Percentiles rank a stretch among this genome's conserved stretches.
These are phyloP conservation scores for Aspergillus nomiae DNA, from an alignment of 2,329 filamentous ascomycete genomes.

Conservation along the genomic window DNA sequence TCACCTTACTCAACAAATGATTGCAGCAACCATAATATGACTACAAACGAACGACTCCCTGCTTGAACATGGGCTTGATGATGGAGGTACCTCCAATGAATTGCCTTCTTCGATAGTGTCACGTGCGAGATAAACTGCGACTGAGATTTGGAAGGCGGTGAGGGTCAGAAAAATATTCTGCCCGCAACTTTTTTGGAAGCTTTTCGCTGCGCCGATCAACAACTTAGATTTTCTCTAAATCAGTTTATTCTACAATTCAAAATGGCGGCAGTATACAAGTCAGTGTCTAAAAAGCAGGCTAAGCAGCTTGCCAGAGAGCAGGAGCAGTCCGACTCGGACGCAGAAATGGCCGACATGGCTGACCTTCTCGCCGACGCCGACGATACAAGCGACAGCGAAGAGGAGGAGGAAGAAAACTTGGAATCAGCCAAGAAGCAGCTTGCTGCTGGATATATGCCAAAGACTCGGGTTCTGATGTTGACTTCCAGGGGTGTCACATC, in stretches of 20 bases:
- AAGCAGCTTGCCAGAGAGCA: slow-evolving; percentile 52
- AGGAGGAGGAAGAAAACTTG: slow-evolving; percentile 34
- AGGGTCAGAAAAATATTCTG: slow-evolving; percentile 38
- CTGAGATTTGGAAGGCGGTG: slow-evolving; percentile 26
- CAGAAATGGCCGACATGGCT: slow-evolving; percentile 41
- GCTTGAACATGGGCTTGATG: background rate
- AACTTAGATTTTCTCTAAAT: slow-evolving; percentile 12
- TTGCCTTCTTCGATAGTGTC: background rate
- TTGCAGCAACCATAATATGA: background rate
- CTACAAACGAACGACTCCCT: background rate
- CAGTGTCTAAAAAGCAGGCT: slow-evolving; percentile 62
- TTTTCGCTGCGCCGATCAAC: slow-evolving; percentile 18
- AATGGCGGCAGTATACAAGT: slow-evolving; percentile 77
- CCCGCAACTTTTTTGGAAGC: slow-evolving; percentile 33
- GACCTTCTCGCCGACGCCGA: slow-evolving; percentile 39
- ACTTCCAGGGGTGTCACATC: slow-evolving; percentile 91
- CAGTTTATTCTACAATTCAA: slow-evolving; percentile 24
- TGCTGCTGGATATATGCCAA: slow-evolving; percentile 43
- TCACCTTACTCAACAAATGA: background rate
- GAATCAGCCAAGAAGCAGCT: slow-evolving; percentile 35
- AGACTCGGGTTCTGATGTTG: slow-evolving; percentile 76
- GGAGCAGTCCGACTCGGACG: slow-evolving; percentile 54
- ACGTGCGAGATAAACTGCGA: slow-evolving; percentile 23
- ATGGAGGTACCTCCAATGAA: background rate
- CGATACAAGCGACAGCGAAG: slow-evolving; percentile 42